Base-by-base conservation (phyloP, 305 asterid genomes). In the Rubia occidens region DNA sequence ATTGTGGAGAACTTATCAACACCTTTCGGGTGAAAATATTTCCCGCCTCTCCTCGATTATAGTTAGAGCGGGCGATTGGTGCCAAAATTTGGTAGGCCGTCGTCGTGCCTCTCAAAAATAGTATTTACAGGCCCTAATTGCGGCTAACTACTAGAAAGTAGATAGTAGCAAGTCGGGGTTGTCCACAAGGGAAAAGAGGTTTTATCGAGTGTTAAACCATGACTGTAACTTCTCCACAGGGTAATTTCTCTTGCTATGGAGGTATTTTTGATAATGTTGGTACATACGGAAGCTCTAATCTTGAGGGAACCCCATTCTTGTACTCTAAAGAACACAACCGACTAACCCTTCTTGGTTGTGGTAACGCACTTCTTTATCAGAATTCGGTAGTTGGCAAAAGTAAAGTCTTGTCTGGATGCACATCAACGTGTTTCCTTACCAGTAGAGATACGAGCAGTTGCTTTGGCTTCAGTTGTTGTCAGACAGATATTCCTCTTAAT, bases 401-500 rank as follows among this genome's bases (percentile, higher is more conserved):
- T 11, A 53, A 53, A 20, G 8, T 47, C 39, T 60, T 73, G 24
- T 42, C 72, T 3, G 54, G 54, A 8, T 9, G 75, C 73, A 69
- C 71, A 51, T 64, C 78, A 8, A 69, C 69, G 0, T 77, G 54
- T 64, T 18, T 10, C 32, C 68, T 18, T 18, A 11, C 9, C 5
- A 42, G 67, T 20, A 43, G 60, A 24, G 18, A 59, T 40, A 59
- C 56, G 13, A 20, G 42, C 54, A 71, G 72, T 9, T 77, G 81
- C 42, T 73, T 69, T 39, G 78, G 78, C 2, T 49, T 77, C 62
- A 65, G 58, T 18, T 77, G 81, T 47, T 77, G 81, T 49, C 51
- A 69, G 35, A 37, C 69, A 20, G 69, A 64, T 17, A 64, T 64
- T 42, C 68, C 81, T 11, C 66, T 64, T 60, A 56, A 70, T 66